Evolutionary conservation across 108 stramenopile genomes (phyloP).

Genomic region (Stephanodiscus minutulus): DNA sequence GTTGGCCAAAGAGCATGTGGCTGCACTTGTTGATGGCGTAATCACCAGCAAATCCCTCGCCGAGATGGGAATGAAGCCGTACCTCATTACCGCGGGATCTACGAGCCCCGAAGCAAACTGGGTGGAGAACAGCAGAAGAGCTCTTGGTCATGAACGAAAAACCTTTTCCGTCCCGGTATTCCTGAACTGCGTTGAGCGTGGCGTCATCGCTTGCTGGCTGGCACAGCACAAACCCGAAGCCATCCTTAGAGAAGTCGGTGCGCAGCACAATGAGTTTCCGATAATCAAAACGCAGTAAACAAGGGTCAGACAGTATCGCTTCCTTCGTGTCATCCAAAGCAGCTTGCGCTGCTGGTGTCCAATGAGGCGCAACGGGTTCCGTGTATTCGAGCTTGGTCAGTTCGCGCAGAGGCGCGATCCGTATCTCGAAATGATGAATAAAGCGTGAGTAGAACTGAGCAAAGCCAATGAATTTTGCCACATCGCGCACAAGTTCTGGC

Average conservation of each 20-base stretch:
- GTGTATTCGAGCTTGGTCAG: neutral
- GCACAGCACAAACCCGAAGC: constrained; percentile 7
- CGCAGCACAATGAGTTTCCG: neutral
- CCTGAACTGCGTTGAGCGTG: neutral
- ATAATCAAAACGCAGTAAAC: constrained; percentile 6
- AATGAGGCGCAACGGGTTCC: neutral
- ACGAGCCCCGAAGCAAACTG: constrained; percentile 1
- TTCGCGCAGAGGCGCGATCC: neutral
- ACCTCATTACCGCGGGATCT: neutral
- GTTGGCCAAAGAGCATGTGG: no score
- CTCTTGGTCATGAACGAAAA: constrained; percentile 13
- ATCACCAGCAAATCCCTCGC: neutral
- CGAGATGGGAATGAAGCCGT: neutral
- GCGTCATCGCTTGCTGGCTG: constrained; percentile 11
- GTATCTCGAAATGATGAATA: constrained; percentile 17
- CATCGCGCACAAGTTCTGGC: constrained; percentile 1
- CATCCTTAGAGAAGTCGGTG: constrained; percentile 13
- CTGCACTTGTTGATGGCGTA: neutral
- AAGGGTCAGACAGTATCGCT: constrained; percentile 14
- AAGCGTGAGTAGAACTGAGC: constrained; percentile 8
- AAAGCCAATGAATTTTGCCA: constrained; percentile 17
- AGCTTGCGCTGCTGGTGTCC: neutral
- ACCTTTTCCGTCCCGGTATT: neutral
- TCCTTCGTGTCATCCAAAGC: constrained; percentile 1
- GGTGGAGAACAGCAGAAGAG: neutral